Base-by-base conservation (phyloP, 805 yeast species). In the Schwanniomyces yamadae region DNA sequence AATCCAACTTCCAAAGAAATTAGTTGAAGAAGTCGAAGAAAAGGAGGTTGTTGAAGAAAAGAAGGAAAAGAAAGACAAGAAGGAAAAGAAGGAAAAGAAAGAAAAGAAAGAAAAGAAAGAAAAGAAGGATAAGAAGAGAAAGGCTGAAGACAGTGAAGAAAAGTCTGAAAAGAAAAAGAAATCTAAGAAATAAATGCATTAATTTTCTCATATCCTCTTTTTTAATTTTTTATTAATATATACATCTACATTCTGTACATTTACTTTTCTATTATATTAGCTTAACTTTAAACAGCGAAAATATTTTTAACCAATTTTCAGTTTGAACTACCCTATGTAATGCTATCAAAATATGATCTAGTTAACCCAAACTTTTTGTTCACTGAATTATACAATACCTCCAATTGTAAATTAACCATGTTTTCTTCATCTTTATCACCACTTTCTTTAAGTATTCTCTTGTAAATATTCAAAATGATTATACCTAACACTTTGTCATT, bases 101-200 rank as follows among this genome's bases (percentile, higher is more conserved):
- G 73, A 77, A 78, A 55, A 76, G 78, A 60, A 77, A 79, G 66
- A 75, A 71, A 45, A 69, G 75, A 58, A 72, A 75, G 61, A 71
- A 70, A 40, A 74, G 75, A 55, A 72, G 44, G 49, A 39, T 13
- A 34, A 39, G 30, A 34, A 39, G 33, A 34, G 34, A 19, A 38
- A 38, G 26, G 50, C 49, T 41, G 38, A 44, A 29, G 50, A 53
- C 37, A 51, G 51, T 30, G 59, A 56, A 28, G 63, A 59, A 33
- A 52, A 46, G 11, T 60, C 75, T 49, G 75, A 72, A 37, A 69
- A 74, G 55, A 54, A 61, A 41, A 60, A 70, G 33, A 71, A 73
- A 56, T 71, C 70, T 64, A 75, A 77, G 67, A 63, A 66, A 55
- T 55, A 52, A 48, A 35, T 23, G 43, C 43, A 44, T 34, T 19